A percentile compares a stretch with the other conserved stretches of the same genome.
These are phyloP conservation scores for Aspergillus cavernicola DNA, from an alignment of 495 filamentous ascomycete species.

Conservation along the genomic window DNA sequence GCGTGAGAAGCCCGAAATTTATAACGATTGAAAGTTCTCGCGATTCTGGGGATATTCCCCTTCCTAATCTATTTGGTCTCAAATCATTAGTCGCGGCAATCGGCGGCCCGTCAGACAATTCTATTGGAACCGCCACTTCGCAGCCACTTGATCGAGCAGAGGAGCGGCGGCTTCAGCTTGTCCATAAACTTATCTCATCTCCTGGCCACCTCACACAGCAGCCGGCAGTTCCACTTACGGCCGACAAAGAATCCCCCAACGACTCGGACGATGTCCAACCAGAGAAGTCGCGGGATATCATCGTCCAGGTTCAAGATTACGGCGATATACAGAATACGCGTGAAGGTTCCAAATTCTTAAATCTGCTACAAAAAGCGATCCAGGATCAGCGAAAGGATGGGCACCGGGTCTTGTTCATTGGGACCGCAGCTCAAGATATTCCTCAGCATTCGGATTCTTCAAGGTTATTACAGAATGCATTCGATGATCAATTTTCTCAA, in stretches of 20 bases:
- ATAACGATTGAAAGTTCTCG: slow-evolving; percentile 38
- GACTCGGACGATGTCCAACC: slow-evolving; percentile 14
- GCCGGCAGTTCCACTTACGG: background rate
- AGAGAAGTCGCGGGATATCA: slow-evolving; percentile 39
- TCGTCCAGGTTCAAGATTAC: slow-evolving; percentile 80
- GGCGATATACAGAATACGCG: slow-evolving; percentile 63
- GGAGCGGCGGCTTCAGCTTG: slow-evolving; percentile 33
- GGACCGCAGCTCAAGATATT: slow-evolving; percentile 50
- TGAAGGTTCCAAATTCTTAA: slow-evolving; percentile 60
- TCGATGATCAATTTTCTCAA: slow-evolving; percentile 46
- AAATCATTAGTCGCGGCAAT: slow-evolving; percentile 39
- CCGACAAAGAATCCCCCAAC: slow-evolving; percentile 3
- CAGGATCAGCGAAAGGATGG: slow-evolving; percentile 65
- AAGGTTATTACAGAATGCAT: slow-evolving; percentile 42
- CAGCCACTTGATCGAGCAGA: slow-evolving; percentile 19
- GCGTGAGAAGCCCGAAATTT: slow-evolving; percentile 30
- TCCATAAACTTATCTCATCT: slow-evolving; percentile 34
- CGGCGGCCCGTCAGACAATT: slow-evolving; percentile 28
- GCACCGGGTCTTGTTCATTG: slow-evolving; percentile 70
- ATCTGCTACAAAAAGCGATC: slow-evolving; percentile 64
- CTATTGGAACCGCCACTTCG: slow-evolving; percentile 15
- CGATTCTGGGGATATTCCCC: slow-evolving; percentile 31
- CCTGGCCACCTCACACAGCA: slow-evolving; percentile 13
- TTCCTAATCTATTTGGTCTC: slow-evolving; percentile 34
- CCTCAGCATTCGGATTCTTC: slow-evolving; percentile 39